Evolutionary conservation across 129 eudicot species (phyloP), one percentile per base, ranked within the genome.

Genomic region (Logfia minima): DNA sequence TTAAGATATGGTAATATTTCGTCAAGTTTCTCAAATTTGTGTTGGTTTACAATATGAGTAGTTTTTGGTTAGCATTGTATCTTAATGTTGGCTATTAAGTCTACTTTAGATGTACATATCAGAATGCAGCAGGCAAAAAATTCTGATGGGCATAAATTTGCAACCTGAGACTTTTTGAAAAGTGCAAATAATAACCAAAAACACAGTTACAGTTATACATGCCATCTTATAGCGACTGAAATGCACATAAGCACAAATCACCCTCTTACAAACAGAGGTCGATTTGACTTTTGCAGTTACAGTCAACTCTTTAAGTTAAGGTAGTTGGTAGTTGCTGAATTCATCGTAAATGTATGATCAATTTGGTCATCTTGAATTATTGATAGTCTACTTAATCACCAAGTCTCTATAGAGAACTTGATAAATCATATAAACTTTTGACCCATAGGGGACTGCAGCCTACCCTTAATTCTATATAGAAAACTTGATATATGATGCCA

Each of bases 1-100:
- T 81, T 21, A 68, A 81, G 71, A 29, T 67, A 41, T 67, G 66
- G 70, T 74, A 26, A 80, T 73, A 41, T 75, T 56, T 66, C 73
- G 66, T 56, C 64, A 34, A 75, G 74, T 80, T 80, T 74, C 32
- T 80, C 51, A 35, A 52, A 71, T 2, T 59, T 21, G 13, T 21
- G 2, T 29, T 62, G 77, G 24, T 53, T 62, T 66, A 34, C 72
- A 52, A 9, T 52, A 34, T 45, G 60, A 23, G 39, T 60, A 21
- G 59, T 16, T 39, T 75, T 28, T 19, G 32, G n/a, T 6, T 9
- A 7, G 0, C 18, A 6, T 71, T 64, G 31, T 23, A 23, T 64
- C 32, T 64, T 45, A 28, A 77, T 22, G 48, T 68, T 17, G 24
- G 48, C 39, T 37, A 19, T 10, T 5, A 35, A n/a, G 51, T 37